Evolutionary conservation across 805 yeast genomes (phyloP).

Genomic region (Vanderwaltozyma verrucispora): DNA sequence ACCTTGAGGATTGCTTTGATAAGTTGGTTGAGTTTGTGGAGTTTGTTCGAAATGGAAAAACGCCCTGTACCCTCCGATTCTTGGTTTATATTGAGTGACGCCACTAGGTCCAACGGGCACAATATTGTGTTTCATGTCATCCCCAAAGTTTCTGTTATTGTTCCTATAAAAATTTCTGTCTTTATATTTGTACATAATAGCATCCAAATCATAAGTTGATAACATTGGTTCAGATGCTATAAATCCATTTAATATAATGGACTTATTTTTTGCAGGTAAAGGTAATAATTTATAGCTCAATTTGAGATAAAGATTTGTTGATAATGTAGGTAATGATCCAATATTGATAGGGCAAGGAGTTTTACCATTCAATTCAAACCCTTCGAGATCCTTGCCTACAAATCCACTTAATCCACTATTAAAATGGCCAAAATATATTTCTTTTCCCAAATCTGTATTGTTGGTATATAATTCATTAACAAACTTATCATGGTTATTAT

Average conservation of each 20-base stretch:
- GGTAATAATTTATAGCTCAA: constrained; percentile 45
- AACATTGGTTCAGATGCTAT: constrained; percentile 52
- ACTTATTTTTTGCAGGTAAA: constrained; percentile 42
- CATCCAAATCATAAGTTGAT: constrained; percentile 58
- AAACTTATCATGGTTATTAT: constrained; percentile 35
- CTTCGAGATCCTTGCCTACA: constrained; percentile 30
- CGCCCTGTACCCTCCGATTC: constrained; percentile 43
- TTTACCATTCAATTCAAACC: constrained; percentile 24
- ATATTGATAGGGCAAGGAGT: constrained; percentile 29
- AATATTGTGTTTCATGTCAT: constrained; percentile 31
- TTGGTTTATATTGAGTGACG: constrained; percentile 33
- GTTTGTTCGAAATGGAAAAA: constrained; percentile 30
- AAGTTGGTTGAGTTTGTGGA: constrained; percentile 12
- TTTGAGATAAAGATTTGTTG: constrained; percentile 33
- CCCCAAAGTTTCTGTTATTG: constrained; percentile 24
- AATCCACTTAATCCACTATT: constrained; percentile 52
- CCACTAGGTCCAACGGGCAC: constrained; percentile 41
- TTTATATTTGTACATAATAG: constrained; percentile 40
- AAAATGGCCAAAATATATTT: constrained; percentile 37
- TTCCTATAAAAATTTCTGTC: constrained; percentile 18
- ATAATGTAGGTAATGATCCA: constrained; percentile 31
- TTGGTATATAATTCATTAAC: constrained; percentile 26
- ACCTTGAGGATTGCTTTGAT: constrained; percentile 3
- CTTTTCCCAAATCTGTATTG: constrained; percentile 12
- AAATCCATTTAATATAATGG: constrained; percentile 76